phyloP scores from a whole-genome alignment of 768 basidiomycete species.

The Pleurotus platypus region DNA sequence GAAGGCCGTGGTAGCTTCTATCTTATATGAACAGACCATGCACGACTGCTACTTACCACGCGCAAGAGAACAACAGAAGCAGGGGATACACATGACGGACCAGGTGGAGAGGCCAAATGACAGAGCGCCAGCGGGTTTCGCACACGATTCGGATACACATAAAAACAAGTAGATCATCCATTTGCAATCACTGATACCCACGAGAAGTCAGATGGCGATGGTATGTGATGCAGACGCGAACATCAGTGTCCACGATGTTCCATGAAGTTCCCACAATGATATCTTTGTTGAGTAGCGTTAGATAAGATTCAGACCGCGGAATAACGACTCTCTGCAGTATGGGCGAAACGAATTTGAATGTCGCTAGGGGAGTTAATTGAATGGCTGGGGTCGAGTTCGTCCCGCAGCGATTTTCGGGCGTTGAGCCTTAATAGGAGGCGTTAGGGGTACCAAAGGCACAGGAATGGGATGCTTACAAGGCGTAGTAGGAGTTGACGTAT shows the following conservation, averaged over 20 bases:
- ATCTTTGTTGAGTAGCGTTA: background rate
- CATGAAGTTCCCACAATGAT: too few relatives aligned
- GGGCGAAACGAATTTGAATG: background rate
- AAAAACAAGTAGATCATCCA: background rate
- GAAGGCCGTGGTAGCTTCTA: too few relatives aligned
- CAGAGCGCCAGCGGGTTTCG: background rate
- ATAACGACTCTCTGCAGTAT: background rate
- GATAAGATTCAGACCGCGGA: background rate
- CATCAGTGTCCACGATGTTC: too few relatives aligned
- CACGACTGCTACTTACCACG: background rate
- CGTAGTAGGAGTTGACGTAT: slow-evolving; percentile 6
- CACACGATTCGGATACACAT: background rate
- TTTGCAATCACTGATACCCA: too few relatives aligned
- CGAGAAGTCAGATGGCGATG: too few relatives aligned
- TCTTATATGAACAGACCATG: too few relatives aligned
- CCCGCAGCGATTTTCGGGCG: slow-evolving; percentile 5
- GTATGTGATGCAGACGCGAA: too few relatives aligned
- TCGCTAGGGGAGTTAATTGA: background rate
- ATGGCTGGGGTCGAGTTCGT: background rate
- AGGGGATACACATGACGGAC: background rate
- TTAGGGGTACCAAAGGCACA: background rate
- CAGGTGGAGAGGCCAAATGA: background rate
- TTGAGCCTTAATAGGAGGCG: slow-evolving; percentile 1
- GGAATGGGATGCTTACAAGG: background rate
- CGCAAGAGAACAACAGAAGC: slow-evolving; percentile 1